A percentile compares a stretch with the other conserved stretches of the same genome.
Evolutionary conservation across 2,329 filamentous ascomycete species (phyloP).

Genomic region (Fusarium nisikadoi): DNA sequence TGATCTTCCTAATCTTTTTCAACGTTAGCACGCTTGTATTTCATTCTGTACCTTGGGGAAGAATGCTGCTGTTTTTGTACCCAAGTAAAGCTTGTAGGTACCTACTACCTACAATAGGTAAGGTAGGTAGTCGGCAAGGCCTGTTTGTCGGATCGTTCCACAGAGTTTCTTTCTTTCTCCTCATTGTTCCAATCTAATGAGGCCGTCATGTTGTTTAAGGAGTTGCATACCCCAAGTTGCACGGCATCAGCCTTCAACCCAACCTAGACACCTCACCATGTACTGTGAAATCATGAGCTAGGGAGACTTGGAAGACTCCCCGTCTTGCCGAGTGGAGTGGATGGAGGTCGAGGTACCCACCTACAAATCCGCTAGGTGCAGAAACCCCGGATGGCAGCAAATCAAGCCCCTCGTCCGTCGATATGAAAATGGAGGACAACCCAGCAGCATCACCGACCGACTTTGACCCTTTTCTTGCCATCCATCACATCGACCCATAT

Average conservation of each 20-base stretch:
- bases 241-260: slow-evolving; percentile 10
- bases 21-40: background rate
- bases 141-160: slow-evolving; percentile 4
- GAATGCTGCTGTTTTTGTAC: background rate
- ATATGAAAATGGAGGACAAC: slow-evolving; percentile 36
- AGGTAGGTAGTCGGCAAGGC: background rate
- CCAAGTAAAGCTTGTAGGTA: background rate
- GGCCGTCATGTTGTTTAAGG: background rate
- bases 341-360: slow-evolving; percentile 29
- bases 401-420: slow-evolving; percentile 39
- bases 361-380: slow-evolving; percentile 21
- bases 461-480: slow-evolving; percentile 38
- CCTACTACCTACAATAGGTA: no score
- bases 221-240: background rate
- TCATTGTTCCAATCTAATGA: background rate
- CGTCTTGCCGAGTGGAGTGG: slow-evolving; percentile 28
- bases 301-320: slow-evolving; percentile 17
- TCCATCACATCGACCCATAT: slow-evolving; percentile 42
- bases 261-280: background rate
- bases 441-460: slow-evolving; percentile 42
- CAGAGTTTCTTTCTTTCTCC: background rate
- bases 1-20: background rate
- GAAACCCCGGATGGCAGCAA: slow-evolving; percentile 39
- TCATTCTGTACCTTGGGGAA: background rate
- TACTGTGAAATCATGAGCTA: background rate